Conservation (phyloP, 306 rosid species). For the Ochetophila trinervis region DNA sequence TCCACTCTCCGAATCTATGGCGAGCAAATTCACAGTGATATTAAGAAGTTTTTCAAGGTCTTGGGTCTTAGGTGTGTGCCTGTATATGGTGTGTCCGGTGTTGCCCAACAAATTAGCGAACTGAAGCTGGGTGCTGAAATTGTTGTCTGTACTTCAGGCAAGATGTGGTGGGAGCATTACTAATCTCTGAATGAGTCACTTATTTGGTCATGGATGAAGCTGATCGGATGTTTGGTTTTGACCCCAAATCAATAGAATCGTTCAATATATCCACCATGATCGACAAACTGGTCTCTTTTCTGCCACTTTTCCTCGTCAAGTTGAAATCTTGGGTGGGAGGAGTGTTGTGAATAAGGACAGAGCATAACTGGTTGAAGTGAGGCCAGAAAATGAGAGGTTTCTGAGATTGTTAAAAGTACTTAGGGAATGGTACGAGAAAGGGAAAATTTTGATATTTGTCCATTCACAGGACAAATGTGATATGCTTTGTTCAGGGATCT, state of each 20-base stretch:
- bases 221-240: constrained; percentile 97
- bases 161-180: constrained; percentile 93
- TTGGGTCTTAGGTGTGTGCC: constrained; percentile 86
- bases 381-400: constrained; percentile 78
- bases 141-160: constrained; percentile 96
- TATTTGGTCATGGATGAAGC: constrained; percentile 97
- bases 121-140: constrained; percentile 95
- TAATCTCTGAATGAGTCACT: constrained; percentile 85
- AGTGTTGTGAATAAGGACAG: constrained; percentile 96
- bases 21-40: constrained; percentile 88
- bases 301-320: constrained; percentile 92
- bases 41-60: constrained; percentile 70
- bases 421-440: constrained; percentile 93
- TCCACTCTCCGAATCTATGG: constrained; percentile 42
- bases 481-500: constrained; percentile 77
- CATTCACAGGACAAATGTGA: constrained; percentile 93
- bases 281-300: constrained; percentile 92
- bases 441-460: constrained; percentile 86
- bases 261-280: constrained; percentile 81
- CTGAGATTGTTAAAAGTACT: constrained; percentile 76
- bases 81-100: constrained; percentile 97
- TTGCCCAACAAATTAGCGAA: constrained; percentile 97
- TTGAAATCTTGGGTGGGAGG: constrained; percentile 92
- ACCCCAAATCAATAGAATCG: constrained; percentile 96
- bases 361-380: constrained; percentile 75